phyloP scores from a whole-genome alignment of 805 yeast species.

The Phaffomyces antillensis region DNA sequence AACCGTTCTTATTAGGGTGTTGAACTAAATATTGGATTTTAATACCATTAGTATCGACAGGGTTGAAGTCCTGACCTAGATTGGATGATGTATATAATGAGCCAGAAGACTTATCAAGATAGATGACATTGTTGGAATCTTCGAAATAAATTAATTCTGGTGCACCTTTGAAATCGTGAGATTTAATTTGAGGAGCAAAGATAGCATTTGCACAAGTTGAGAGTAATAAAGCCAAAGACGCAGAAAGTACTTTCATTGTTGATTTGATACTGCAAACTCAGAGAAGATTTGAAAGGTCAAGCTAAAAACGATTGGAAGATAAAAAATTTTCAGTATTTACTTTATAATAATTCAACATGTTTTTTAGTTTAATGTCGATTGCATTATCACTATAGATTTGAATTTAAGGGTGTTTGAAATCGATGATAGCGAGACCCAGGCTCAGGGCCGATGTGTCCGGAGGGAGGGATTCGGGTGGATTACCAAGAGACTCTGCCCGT shows the following conservation, averaged over 20 bases:
- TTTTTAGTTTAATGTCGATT: no score
- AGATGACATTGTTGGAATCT: slow-evolving; percentile 20
- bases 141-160: slow-evolving; percentile 28
- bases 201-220: slow-evolving; percentile 12
- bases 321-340: background rate
- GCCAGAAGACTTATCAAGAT: slow-evolving; percentile 21
- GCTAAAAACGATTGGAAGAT: no score
- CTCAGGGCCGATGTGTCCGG: no score
- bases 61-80: slow-evolving; percentile 37
- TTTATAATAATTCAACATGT: no score
- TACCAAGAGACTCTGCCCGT: no score
- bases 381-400: no score
- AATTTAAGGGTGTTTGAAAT: no score
- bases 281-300: background rate
- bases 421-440: no score
- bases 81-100: slow-evolving; percentile 38
- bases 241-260: slow-evolving; percentile 5
- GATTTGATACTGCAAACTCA: background rate
- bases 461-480: no score
- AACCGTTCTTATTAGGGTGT: slow-evolving; percentile 31
- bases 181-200: slow-evolving; percentile 22
- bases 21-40: slow-evolving; percentile 23
- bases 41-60: slow-evolving; percentile 33
- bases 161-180: slow-evolving; percentile 14
- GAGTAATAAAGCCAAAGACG: slow-evolving; percentile 8